phyloP scores from a whole-genome alignment of 2,329 filamentous ascomycete genomes.

The Diaporthe australafricana region DNA sequence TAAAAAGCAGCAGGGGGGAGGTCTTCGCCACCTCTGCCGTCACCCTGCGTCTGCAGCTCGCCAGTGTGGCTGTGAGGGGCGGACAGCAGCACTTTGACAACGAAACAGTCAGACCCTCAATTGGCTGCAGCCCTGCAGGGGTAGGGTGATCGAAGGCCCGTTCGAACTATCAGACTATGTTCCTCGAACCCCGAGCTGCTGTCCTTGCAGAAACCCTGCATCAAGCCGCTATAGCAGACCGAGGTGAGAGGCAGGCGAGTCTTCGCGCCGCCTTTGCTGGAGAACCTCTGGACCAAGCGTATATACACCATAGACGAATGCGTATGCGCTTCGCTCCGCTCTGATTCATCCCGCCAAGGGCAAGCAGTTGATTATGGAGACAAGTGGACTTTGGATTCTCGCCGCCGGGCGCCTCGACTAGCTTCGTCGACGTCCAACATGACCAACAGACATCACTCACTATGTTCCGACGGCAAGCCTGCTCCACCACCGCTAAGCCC shows the following conservation, averaged over 20 bases:
- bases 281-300: not conserved
- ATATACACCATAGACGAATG: not conserved
- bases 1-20: slow-evolving; percentile 21
- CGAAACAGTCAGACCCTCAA: slow-evolving; percentile 18
- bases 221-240: not conserved
- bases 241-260: not conserved
- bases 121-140: not conserved
- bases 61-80: slow-evolving; percentile 24
- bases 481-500: slow-evolving; percentile 23
- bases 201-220: not conserved
- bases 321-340: slow-evolving; percentile 1
- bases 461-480: slow-evolving; percentile 4
- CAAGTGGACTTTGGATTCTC: not conserved
- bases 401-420: slow-evolving; percentile 27
- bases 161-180: slow-evolving; percentile 8
- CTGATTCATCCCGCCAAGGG: not conserved
- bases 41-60: slow-evolving; percentile 21
- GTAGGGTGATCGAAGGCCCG: not conserved
- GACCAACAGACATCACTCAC: slow-evolving; percentile 3
- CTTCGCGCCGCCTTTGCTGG: not conserved
- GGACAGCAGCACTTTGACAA: slow-evolving; percentile 20
- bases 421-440: slow-evolving; percentile 8
- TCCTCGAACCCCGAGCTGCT: slow-evolving; percentile 13
- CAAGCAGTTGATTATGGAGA: slow-evolving; percentile 9
- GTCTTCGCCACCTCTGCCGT: slow-evolving; percentile 29